Evolutionary conservation across 2,329 filamentous ascomycete genomes (phyloP), one percentile per base, ranked within the genome.

Genomic region (Neofusicoccum laricinum): DNA sequence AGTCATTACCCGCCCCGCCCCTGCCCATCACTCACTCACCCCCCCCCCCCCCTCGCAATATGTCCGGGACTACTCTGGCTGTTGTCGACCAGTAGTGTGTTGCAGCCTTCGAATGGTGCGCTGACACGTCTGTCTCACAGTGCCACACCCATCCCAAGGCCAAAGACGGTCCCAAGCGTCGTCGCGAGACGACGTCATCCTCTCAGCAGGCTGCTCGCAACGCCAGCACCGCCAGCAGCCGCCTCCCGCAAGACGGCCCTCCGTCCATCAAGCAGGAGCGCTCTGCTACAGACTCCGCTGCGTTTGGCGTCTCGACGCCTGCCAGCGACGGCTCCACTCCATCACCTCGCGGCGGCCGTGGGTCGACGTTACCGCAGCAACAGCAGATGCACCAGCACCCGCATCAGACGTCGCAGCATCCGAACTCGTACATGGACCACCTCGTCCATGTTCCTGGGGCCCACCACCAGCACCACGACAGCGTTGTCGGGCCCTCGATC

Each of bases 131-230:
- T 30, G 19, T 50, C 21, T 59, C 19, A 19, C 63, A 78, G 77
- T 79, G 77, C 67, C 77, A 79, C 69, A 78, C 76, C 2, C 77
- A 78, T 63, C 75, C 77, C 10, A 79, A 79, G 69, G 76, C 78
- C 61, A 78, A 78, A 70, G 77, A 79, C 64, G 76, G 75, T 10
- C 77, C 76, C 36, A 79, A 78, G 65, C 70, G 77, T 62, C 77
- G 77, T 50, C 76, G 77, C 67, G 77, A 78, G 71, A 77, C 77
- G 8, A 43, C 41, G n/a, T 43, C 41, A 43, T 70, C 59, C 15
- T 45, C 76, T 36, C 70, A 73, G 34, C 51, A 57, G 43, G 30
- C 53, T 12, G 14, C 41, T 25, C 51, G 46, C 30, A 61, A 61
- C 17, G 30, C 40, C 14, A 34, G 49, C n/a, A 21, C 21, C 7